phyloP scores from a whole-genome alignment of 345 rosid genomes.

The Hibiscus mutabilis region DNA sequence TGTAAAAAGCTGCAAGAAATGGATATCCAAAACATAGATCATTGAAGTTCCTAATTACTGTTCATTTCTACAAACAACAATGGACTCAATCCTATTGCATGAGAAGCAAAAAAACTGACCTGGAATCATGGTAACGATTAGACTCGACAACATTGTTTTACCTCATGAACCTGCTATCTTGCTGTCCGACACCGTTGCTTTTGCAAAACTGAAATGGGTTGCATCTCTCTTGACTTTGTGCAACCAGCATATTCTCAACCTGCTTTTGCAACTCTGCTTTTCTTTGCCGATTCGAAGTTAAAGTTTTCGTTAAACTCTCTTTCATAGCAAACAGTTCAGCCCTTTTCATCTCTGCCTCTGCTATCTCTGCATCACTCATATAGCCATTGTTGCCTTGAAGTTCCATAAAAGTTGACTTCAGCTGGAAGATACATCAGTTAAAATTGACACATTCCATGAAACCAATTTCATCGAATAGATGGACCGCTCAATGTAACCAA shows the following conservation, averaged over 20 bases:
- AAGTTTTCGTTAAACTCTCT: conserved; percentile 19
- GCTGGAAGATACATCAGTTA: conserved; percentile 21
- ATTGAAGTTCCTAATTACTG: background rate
- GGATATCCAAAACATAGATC: background rate
- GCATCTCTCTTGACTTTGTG: conserved; percentile 2
- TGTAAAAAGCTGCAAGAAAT: background rate
- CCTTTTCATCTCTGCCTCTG: conserved; percentile 35
- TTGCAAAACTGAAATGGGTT: background rate
- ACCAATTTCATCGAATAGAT: background rate
- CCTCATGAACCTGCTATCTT: background rate
- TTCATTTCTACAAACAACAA: background rate
- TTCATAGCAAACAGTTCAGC: conserved; percentile 27
- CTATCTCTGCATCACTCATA: conserved; percentile 25
- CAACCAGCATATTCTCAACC: conserved; percentile 12
- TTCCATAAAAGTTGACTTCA: conserved; percentile 21
- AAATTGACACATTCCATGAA: background rate
- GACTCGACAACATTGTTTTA: background rate
- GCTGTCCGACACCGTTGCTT: background rate
- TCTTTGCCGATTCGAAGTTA: conserved; percentile 24
- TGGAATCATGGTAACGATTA: background rate
- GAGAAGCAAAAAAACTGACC: background rate
- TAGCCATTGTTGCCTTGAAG: conserved; percentile 35
- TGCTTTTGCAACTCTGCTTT: conserved; percentile 31
- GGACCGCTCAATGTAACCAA: background rate
- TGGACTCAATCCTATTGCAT: background rate